phyloP scores from a whole-genome alignment of 768 basidiomycete species.

The Tricholoma matsutake region DNA sequence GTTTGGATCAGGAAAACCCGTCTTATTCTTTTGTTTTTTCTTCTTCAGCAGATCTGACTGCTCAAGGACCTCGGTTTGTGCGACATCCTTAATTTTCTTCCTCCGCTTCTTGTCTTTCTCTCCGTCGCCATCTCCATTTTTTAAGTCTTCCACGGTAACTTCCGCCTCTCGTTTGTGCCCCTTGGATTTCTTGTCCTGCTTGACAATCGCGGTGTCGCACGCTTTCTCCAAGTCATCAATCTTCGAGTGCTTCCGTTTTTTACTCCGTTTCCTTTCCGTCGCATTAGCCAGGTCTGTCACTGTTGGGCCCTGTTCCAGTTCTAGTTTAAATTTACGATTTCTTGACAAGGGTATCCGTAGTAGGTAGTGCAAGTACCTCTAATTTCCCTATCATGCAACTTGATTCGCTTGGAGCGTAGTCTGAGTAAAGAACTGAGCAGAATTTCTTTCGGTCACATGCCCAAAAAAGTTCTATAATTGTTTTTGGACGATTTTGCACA shows the following conservation, averaged over 20 bases:
- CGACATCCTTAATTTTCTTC: constrained; percentile 13
- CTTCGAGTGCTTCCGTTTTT: background rate
- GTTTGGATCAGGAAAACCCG: constrained; percentile 42
- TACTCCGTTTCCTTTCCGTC: constrained; percentile 5
- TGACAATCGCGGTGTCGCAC: background rate
- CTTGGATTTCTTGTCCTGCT: constrained; percentile 17
- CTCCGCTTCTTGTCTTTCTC: constrained; percentile 17
- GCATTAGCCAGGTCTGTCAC: constrained; percentile 1
- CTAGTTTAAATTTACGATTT: constrained; percentile 4
- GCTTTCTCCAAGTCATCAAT: background rate
- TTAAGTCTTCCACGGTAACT: background rate
- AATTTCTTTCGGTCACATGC: background rate
- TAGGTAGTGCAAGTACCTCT: background rate
- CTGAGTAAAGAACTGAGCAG: background rate
- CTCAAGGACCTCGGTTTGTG: background rate
- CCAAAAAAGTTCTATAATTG: too few species aligned
- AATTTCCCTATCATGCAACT: background rate
- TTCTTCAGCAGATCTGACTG: background rate
- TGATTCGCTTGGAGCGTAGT: too few species aligned
- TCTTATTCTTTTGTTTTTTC: constrained; percentile 41
- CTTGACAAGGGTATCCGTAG: constrained; percentile 3
- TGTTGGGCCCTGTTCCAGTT: background rate
- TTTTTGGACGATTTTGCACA: too few species aligned
- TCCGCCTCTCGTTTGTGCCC: constrained; percentile 14
- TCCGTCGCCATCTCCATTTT: constrained; percentile 4